Evolutionary conservation across 192 early-diverging fungal genomes (phyloP).

Genomic region (Geranomyces variabilis): DNA sequence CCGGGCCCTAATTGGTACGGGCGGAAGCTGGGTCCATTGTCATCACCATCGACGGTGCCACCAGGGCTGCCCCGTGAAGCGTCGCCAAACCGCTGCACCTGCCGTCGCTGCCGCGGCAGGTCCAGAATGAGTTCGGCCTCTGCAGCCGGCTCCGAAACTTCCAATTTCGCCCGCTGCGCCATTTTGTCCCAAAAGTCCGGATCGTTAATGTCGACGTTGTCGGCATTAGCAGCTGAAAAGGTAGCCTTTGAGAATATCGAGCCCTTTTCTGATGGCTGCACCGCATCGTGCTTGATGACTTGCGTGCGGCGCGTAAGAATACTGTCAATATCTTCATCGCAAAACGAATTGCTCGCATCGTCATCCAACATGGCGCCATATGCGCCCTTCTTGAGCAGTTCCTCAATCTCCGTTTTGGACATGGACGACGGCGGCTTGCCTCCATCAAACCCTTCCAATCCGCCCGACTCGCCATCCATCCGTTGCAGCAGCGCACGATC

Average conservation of each 20-base stretch:
- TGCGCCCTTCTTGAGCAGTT: slow-evolving; percentile 85
- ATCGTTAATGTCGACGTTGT: slow-evolving; percentile 77
- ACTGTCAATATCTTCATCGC: slow-evolving; percentile 87
- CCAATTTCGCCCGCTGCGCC: slow-evolving; percentile 74
- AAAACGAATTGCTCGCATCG: slow-evolving; percentile 73
- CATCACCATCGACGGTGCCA: slow-evolving; percentile 28
- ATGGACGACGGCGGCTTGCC: slow-evolving; percentile 56
- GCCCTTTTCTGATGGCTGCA: slow-evolving; percentile 55
- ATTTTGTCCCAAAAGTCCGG: slow-evolving; percentile 91
- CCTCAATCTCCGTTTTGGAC: slow-evolving; percentile 79
- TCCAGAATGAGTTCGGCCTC: slow-evolving; percentile 70
- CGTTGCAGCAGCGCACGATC: slow-evolving; percentile 78
- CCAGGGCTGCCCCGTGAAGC: slow-evolving; percentile 37
- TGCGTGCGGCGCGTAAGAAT: slow-evolving; percentile 78
- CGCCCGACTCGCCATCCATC: slow-evolving; percentile 55
- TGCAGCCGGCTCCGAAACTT: slow-evolving; percentile 57
- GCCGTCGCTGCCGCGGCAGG: slow-evolving; percentile 68
- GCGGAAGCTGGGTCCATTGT: neutral
- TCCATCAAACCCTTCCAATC: slow-evolving; percentile 25
- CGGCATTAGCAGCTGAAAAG: slow-evolving; percentile 57
- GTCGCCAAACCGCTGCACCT: slow-evolving; percentile 65
- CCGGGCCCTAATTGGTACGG: slow-evolving; percentile 2
- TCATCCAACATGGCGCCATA: slow-evolving; percentile 88
- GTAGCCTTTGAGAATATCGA: slow-evolving; percentile 89
- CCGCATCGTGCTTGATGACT: slow-evolving; percentile 75